These are phyloP conservation scores for Coemansia sp. DNA, from an alignment of 192 early-diverging fungal species.

Conservation along the genomic window DNA sequence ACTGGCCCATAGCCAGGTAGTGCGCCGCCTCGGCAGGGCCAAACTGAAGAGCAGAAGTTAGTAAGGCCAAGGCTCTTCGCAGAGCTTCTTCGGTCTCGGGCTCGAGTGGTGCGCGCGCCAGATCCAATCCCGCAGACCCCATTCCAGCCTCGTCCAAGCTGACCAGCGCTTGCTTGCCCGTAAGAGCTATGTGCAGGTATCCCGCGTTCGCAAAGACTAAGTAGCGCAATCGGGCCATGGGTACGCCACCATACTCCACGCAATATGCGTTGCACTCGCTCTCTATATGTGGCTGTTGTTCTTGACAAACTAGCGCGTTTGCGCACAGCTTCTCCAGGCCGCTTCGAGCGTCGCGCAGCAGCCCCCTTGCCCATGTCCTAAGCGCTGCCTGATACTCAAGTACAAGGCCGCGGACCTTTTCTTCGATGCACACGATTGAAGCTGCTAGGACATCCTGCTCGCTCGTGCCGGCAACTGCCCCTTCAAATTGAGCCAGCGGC, in stretches of 20 bases:
- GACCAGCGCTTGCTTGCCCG: not conserved
- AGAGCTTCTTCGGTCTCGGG: not conserved
- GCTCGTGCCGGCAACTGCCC: not conserved
- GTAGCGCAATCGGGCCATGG: slow-evolving; percentile 27
- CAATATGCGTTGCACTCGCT: slow-evolving; percentile 45
- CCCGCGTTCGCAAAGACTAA: slow-evolving; percentile 26
- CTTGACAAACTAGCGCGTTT: slow-evolving; percentile 6
- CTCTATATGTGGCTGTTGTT: slow-evolving; percentile 27
- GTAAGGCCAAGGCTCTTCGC: slow-evolving; percentile 1
- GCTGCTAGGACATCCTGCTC: not conserved
- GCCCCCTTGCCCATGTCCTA: slow-evolving; percentile 23
- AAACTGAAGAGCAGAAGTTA: slow-evolving; percentile 24
- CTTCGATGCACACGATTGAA: slow-evolving; percentile 23
- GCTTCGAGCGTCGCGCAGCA: slow-evolving; percentile 8
- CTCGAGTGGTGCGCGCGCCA: not conserved
- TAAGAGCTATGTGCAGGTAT: slow-evolving; percentile 1
- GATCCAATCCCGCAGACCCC: not conserved
- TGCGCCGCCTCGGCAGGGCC: slow-evolving; percentile 6
- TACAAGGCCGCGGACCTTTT: slow-evolving; percentile 27
- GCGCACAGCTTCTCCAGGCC: slow-evolving; percentile 14
- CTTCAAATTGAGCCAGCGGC: not conserved
- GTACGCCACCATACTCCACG: slow-evolving; percentile 39
- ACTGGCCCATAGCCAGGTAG: slow-evolving; percentile 33
- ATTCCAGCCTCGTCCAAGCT: not conserved
- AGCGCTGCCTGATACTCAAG: slow-evolving; percentile 31